These are phyloP conservation scores for Nothophoma quercina DNA, from an alignment of 2,329 filamentous ascomycete species.

Conservation along the genomic window DNA sequence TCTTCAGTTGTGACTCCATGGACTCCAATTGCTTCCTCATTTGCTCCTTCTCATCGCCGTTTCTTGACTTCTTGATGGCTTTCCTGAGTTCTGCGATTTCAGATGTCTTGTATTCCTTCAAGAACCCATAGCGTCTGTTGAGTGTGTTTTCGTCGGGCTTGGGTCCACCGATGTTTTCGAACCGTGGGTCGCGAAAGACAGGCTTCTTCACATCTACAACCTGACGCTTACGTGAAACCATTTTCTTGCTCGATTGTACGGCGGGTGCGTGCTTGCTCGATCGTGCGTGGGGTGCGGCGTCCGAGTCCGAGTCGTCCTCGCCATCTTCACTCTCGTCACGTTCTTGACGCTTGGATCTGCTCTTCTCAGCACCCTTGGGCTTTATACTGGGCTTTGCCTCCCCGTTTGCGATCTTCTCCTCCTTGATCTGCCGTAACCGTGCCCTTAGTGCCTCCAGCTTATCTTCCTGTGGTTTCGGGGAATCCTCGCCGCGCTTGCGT, in stretches of 20 bases:
- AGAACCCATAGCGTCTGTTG: slow-evolving; percentile 81
- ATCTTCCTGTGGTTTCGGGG: slow-evolving; percentile 52
- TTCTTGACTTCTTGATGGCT: slow-evolving; percentile 72
- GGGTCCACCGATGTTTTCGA: slow-evolving; percentile 70
- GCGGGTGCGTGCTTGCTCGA: slow-evolving; percentile 88
- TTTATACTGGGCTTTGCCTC: slow-evolving; percentile 27
- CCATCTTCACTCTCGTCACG: slow-evolving; percentile 45
- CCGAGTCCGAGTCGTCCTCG: slow-evolving; percentile 40
- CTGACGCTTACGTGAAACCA: slow-evolving; percentile 81
- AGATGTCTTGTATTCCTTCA: slow-evolving; percentile 83
- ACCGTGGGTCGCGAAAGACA: slow-evolving; percentile 79
- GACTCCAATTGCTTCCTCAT: slow-evolving; percentile 77
- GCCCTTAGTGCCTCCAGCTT: slow-evolving; percentile 57
- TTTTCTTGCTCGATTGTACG: slow-evolving; percentile 80
- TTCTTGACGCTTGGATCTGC: slow-evolving; percentile 13
- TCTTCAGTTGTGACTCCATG: slow-evolving; percentile 79
- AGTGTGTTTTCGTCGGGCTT: slow-evolving; percentile 65
- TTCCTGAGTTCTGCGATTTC: slow-evolving; percentile 79
- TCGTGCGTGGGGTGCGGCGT: slow-evolving; percentile 54
- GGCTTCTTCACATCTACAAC: slow-evolving; percentile 71
- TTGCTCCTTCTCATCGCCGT: slow-evolving; percentile 68
- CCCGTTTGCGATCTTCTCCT: slow-evolving; percentile 44
- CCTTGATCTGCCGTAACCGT: slow-evolving; percentile 54
- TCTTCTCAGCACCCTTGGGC: slow-evolving; percentile 17
- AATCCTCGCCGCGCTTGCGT: slow-evolving; percentile 53